Evolutionary conservation across 768 basidiomycete genomes (phyloP).

Genomic region (Tulasnella sp.): DNA sequence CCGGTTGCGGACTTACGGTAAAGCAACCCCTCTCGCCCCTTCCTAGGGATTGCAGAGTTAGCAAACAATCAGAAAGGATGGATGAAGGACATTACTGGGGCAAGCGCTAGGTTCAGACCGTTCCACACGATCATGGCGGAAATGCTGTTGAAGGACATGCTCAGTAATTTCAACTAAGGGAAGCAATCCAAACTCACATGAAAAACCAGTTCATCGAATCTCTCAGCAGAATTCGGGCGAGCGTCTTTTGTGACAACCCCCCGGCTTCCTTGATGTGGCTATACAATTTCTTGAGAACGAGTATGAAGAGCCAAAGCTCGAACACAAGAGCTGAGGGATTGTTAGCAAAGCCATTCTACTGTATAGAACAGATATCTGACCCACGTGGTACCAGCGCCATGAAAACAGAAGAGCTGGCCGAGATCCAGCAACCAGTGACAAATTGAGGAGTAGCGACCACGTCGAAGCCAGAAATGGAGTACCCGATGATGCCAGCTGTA

Average conservation of each 20-base stretch:
- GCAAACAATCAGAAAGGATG: not conserved
- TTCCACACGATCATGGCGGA: constrained; percentile 11
- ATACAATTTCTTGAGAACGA: constrained; percentile 6
- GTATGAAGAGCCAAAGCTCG: constrained; percentile 21
- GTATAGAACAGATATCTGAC: not conserved
- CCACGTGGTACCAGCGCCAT: not conserved
- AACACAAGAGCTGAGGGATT: not conserved
- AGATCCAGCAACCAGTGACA: constrained; percentile 15
- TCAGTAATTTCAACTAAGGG: not conserved
- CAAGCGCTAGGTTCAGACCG: not conserved
- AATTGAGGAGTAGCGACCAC: constrained; percentile 12
- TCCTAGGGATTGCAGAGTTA: not conserved
- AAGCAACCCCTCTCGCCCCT: not conserved
- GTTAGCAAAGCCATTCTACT: not conserved
- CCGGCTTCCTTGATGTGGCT: not conserved
- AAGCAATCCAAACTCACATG: constrained; percentile 1
- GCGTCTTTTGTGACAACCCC: not conserved
- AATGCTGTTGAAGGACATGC: not conserved
- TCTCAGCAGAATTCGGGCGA: constrained; percentile 2
- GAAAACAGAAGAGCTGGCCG: not conserved
- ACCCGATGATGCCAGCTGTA: not conserved
- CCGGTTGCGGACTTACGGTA: not conserved
- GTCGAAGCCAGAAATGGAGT: not conserved
- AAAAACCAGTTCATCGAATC: constrained; percentile 26
- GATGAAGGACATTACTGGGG: not conserved